Evolutionary conservation across 2,329 filamentous ascomycete genomes (phyloP), one percentile per base, ranked within the genome.

Genomic region (Camptophora hylomeconis): DNA sequence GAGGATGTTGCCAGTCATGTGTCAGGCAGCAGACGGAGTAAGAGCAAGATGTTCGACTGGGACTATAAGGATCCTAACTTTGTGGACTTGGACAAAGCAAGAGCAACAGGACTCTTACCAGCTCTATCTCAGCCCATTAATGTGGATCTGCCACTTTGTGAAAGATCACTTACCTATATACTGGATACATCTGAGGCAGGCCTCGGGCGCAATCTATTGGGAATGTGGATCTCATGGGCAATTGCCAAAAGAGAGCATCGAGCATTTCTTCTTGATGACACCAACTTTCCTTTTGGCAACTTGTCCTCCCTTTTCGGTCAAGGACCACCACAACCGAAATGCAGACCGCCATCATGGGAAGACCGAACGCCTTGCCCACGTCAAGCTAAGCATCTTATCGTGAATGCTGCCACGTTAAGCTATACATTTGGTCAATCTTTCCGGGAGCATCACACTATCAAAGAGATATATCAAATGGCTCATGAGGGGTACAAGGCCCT

Each of bases 211-310:
- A 73, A 77, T 2, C 54, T 93, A 35, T 74, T 92, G 67, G 68
- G 75, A 46, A 50, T 92, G 32, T 93, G 83, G 82, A 77, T 78
- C 45, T 76, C 81, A 15, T 92, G 89, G 48, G 80, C 80, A 3
- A 57, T 92, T 30, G 81, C 83, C 2, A 64, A 76, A 47, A 68
- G 74, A 35, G 79, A 92, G 49, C 70, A 69, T 9, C 65, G 82
- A 14, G 64, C 72, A 1, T 92, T 92, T 53, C 92, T 92, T 56
- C 63, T 92, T 38, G 81, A 92, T 44, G 83, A 92, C 53, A 72
- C 77, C 5, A 67, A 76, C 40, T 92, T 84, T 76, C 75, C 78
- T 2, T 89, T 89, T 44, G 83, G 83, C 7, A 63, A 66, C 28
- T 92, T 81, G 47, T 66, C 65, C 1, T 65, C 71, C 28, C 82